Evolutionary conservation across 805 yeast species (phyloP).

Genomic region (Ogataea nitratoaversa): DNA sequence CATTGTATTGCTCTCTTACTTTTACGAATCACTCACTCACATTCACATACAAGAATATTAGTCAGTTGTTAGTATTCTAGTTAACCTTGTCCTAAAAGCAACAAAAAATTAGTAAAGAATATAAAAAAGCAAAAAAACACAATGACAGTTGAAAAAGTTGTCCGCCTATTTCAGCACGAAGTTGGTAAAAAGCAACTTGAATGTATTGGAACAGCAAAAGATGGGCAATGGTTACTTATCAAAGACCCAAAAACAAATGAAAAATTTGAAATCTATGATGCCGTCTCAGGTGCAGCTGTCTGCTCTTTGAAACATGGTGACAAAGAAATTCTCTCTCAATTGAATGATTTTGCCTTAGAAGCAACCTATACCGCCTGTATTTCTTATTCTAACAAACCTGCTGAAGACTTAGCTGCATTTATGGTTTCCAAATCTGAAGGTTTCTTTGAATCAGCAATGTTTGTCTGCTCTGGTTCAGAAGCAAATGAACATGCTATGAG

Average conservation of each 20-base stretch:
- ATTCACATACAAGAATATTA: no score
- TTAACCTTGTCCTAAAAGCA: no score
- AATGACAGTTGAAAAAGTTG: no score
- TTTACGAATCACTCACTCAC: no score
- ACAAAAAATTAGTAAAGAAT: no score
- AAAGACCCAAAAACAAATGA: slow-evolving; percentile 39
- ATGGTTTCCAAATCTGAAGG: slow-evolving; percentile 35
- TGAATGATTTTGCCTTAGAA: slow-evolving; percentile 33
- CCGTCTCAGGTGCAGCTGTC: slow-evolving; percentile 47
- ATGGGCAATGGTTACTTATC: slow-evolving; percentile 38
- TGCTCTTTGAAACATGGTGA: slow-evolving; percentile 42
- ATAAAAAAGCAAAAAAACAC: no score
- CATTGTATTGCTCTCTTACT: no score
- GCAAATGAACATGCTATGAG: slow-evolving; percentile 76
- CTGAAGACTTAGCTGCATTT: slow-evolving; percentile 42
- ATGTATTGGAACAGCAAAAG: slow-evolving; percentile 41
- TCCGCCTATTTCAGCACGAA: no score
- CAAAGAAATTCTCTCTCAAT: slow-evolving; percentile 34
- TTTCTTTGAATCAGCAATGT: slow-evolving; percentile 35
- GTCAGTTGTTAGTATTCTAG: no score
- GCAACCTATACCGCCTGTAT: slow-evolving; percentile 34
- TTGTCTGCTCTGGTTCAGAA: slow-evolving; percentile 69
- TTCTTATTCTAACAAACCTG: slow-evolving; percentile 32
- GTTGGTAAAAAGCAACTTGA: no score
- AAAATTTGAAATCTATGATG: slow-evolving; percentile 34